phyloP scores from a whole-genome alignment of 2,329 filamentous ascomycete species.

The Parafenestella ontariensis region DNA sequence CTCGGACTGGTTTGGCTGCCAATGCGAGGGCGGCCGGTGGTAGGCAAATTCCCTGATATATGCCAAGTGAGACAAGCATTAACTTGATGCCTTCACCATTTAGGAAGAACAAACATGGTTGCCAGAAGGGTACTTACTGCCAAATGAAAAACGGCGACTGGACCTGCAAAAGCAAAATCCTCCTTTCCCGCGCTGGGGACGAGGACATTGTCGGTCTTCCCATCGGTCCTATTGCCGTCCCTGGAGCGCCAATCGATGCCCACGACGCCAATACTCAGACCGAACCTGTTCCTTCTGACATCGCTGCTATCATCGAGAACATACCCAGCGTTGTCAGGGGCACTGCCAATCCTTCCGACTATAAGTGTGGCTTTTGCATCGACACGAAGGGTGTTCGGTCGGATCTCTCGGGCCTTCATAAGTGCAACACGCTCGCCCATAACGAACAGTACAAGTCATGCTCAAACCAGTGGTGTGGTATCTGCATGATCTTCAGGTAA shows the following conservation, averaged over 20 bases:
- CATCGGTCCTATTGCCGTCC: neutral
- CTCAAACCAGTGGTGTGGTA: conserved; percentile 7
- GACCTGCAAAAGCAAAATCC: neutral
- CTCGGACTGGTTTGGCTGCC: neutral
- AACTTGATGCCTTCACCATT: neutral
- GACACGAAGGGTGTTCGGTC: neutral
- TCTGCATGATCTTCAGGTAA: conserved; percentile 9
- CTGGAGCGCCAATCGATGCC: neutral
- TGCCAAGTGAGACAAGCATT: conserved; percentile 1
- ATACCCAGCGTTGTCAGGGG: neutral
- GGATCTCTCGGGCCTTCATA: neutral
- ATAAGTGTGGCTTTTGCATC: neutral
- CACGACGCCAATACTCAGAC: neutral
- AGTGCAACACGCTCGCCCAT: conserved; percentile 1
- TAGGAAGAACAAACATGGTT: neutral
- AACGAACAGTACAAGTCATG: neutral
- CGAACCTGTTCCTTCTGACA: neutral
- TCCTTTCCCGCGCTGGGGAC: neutral
- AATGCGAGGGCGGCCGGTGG: neutral
- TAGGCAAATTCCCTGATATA: neutral
- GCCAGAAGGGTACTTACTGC: neutral
- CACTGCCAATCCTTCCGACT: neutral
- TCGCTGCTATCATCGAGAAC: neutral
- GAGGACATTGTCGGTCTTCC: neutral
- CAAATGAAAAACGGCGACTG: neutral